Base-by-base conservation (phyloP, 2,329 filamentous ascomycete species). In the Botrytis fragariae region DNA sequence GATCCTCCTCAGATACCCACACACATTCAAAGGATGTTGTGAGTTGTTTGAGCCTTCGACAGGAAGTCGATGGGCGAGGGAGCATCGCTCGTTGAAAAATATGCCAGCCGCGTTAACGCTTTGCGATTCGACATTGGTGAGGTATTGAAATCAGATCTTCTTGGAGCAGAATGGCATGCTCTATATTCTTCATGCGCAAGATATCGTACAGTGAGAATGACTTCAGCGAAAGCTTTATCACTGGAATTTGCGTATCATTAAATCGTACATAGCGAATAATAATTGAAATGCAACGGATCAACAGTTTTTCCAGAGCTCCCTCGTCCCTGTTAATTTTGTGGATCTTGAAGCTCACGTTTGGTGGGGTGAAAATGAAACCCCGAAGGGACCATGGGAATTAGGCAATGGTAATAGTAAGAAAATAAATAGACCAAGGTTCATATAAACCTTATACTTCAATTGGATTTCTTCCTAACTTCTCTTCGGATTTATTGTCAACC, bases 1-100 rank as follows among this genome's bases (percentile, higher is more conserved):
- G 84, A 37, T 87, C 77, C 63, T 87, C 84, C 77, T 92, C 90
- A 44, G 86, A 85, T 75, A 91, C 85, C 88, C 89, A 91, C 76
- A 90, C 79, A 61, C 83, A 82, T 69, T 87, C 85, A 73, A 77
- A 76, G 18, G 83, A 77, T 32, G 82, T 77, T 61, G 80, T 76
- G 60, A 84, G 51, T 57, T 82, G 82, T 74, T 84, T 84, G 78
- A 84, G 83, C 81, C 83, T 85, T 82, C 84, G 83, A 79, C 83
- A 84, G 84, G 86, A 88, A 79, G 83, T 84, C 79, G 84, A 80
- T 76, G 84, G 80, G 78, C 81, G 80, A 77, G 82, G 82, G 79
- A 82, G 84, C 86, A 88, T 88, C 77, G 82, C 75, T 71, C 77
- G 39, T 61, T 77, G 75, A 72, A 60, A 69, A 69, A 60, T 69